Evolutionary conservation across 73 alveolate genomes (phyloP), one percentile per base, ranked within the genome.

Genomic region (Uronychia setigera): DNA sequence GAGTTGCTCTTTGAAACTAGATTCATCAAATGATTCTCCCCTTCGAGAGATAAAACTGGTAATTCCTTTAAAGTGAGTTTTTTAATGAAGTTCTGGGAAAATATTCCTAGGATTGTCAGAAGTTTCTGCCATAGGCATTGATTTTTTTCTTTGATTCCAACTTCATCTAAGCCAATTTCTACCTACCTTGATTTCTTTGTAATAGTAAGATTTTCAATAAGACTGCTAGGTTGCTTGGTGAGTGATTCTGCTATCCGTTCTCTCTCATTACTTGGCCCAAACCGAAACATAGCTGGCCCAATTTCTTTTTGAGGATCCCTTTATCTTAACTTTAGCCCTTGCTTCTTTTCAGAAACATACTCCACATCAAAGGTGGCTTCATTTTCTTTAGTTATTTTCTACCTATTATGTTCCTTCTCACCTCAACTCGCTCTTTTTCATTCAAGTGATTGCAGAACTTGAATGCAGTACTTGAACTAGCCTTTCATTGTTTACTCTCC

Each of bases 301-400:
- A 46, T 46, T 46, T 46, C 67, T 19, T 46, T 46, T 46, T 5
- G 19, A 46, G 67, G 67, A 5, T 46, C 67, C 19, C 67, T 11
- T 19, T 19, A 11, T 46, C 67, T 46, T 19, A 46, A 46, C 67
- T 5, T 11, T 5, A 46, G 67, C 67, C 67, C 67, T 46, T 46
- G 67, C 67, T 19, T 5, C 19, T 46, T 46, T 19, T 46, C 67
- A 46, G 67, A 19, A 5, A 46, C 67, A 46, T 11, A 46, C 67
- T 46, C 67, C n/a, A 46, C 67, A 46, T 46, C 67, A 46, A 46
- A 46, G 19, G n/a, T 46, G 67, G 67, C 67, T 46, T 46, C 67
- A 46, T 46, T 46, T 19, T 46, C 67, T 46, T 19, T 46, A 11
- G 5, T 5, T 46, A 19, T 46, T 46, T 46, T 5, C 67, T 46